Conservation (phyloP, 2,329 filamentous ascomycete species). For the Grosmannia huntii region DNA sequence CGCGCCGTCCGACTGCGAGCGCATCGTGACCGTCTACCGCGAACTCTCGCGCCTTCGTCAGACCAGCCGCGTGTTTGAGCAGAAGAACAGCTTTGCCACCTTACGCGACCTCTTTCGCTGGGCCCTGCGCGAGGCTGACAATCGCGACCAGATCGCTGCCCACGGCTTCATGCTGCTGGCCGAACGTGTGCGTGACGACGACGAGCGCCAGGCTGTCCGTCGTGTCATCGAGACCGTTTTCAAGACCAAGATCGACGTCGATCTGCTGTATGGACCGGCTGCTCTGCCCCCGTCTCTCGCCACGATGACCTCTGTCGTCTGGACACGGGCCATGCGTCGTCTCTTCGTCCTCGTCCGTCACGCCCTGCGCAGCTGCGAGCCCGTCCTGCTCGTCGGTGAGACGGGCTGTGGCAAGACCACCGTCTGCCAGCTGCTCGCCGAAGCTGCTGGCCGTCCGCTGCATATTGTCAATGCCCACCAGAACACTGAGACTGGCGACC, state of each 20-base stretch:
- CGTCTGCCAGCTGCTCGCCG: conserved; percentile 81
- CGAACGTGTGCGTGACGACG: conserved; percentile 82
- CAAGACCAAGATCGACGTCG: conserved; percentile 68
- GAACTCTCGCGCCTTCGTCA: conserved; percentile 84
- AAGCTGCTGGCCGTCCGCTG: conserved; percentile 62
- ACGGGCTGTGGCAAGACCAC: conserved; percentile 98
- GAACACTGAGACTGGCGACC: conserved; percentile 92
- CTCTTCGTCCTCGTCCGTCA: conserved; percentile 81
- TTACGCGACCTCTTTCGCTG: conserved; percentile 91
- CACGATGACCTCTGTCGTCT: conserved; percentile 39
- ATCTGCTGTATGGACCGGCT: conserved; percentile 52
- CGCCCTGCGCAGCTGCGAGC: conserved; percentile 81
- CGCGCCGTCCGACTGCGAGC: conserved; percentile 78
- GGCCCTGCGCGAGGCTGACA: conserved; percentile 76
- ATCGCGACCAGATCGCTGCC: conserved; percentile 72
- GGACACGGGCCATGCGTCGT: conserved; percentile 89
- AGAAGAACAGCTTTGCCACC: conserved; percentile 95
- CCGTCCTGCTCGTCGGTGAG: conserved; percentile 86
- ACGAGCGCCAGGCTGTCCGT: conserved; percentile 77
- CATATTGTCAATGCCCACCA: conserved; percentile 95
- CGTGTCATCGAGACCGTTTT: conserved; percentile 81
- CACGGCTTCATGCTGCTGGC: conserved; percentile 96
- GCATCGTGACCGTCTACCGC: conserved; percentile 88
- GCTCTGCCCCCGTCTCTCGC: neutral
- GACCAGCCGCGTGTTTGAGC: conserved; percentile 83